These are phyloP conservation scores for Capsicum baccatum DNA, from an alignment of 257 asterid genomes.

Conservation along the genomic window DNA sequence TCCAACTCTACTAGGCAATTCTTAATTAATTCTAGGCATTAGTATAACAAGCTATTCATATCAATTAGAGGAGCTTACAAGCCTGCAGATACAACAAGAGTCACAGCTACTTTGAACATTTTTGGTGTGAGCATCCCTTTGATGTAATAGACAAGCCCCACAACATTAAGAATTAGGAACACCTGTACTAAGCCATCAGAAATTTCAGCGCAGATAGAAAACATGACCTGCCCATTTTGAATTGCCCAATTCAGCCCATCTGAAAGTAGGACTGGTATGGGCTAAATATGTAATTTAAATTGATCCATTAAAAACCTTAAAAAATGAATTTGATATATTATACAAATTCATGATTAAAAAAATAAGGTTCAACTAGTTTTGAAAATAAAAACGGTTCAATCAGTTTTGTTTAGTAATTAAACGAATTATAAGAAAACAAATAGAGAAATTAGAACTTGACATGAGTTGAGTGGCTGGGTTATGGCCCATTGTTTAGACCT, in stretches of 20 bases:
- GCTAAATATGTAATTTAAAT: background rate
- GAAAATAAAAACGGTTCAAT: background rate
- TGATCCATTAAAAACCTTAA: conserved; percentile 7
- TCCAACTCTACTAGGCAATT: background rate
- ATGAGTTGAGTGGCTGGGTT: background rate
- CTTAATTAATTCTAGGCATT: background rate
- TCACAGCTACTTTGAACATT: conserved; percentile 97
- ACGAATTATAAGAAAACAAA: background rate
- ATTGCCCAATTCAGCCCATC: background rate
- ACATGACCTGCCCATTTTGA: background rate
- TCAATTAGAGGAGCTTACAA: conserved; percentile 61
- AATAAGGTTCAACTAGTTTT: background rate
- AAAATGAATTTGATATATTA: background rate
- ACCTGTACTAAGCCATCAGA: conserved; percentile 47
- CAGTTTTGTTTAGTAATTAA: background rate
- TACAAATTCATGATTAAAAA: background rate
- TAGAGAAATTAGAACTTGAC: background rate
- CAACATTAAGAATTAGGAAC: conserved; percentile 84
- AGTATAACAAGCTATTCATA: background rate
- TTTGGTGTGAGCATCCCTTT: conserved; percentile 87
- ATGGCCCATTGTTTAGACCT: background rate
- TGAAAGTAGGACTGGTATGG: background rate
- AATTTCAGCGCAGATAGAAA: background rate
- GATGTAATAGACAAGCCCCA: conserved; percentile 90
- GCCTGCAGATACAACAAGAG: conserved; percentile 84